These are phyloP conservation scores for Chaetomiaceae sp. DNA, from an alignment of 2,329 filamentous ascomycete genomes.

Conservation along the genomic window DNA sequence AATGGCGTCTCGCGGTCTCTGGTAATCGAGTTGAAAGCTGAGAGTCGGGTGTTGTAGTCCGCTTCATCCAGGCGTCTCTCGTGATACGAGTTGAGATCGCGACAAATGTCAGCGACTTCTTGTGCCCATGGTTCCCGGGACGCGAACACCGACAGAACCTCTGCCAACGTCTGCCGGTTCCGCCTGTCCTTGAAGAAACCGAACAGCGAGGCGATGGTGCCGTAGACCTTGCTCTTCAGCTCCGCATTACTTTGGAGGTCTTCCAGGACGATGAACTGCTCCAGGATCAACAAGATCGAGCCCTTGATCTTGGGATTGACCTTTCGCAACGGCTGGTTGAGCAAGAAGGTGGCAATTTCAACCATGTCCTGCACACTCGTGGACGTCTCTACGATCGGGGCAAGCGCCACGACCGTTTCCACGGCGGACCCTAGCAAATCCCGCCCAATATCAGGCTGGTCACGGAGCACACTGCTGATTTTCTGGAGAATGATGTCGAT, in stretches of 20 bases:
- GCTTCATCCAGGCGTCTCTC: constrained; percentile 70
- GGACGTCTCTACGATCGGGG: constrained; percentile 61
- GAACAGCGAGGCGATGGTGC: constrained; percentile 73
- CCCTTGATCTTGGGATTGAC: constrained; percentile 81
- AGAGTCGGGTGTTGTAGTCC: constrained; percentile 76
- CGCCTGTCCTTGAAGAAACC: constrained; percentile 80
- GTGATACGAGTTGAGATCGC: constrained; percentile 74
- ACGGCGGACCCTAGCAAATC: constrained; percentile 75
- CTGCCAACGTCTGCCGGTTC: constrained; percentile 67
- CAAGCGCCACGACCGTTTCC: constrained; percentile 68
- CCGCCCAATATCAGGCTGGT: constrained; percentile 55
- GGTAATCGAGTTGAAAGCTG: constrained; percentile 69
- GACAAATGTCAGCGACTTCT: constrained; percentile 63
- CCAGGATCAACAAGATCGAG: constrained; percentile 69
- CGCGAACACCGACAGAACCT: constrained; percentile 66
- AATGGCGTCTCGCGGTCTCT: constrained; percentile 53
- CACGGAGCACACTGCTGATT: constrained; percentile 59
- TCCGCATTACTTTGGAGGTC: constrained; percentile 48
- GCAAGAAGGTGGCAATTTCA: constrained; percentile 70
- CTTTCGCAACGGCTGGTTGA: constrained; percentile 76
- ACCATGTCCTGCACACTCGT: constrained; percentile 71
- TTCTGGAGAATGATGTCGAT: constrained; percentile 57
- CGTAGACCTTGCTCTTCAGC: constrained; percentile 61
- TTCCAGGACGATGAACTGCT: constrained; percentile 69
- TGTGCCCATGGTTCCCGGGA: constrained; percentile 53